Base-by-base conservation (phyloP, 1,284 basidiomycete species). In the Laetiporus sulphureus region DNA sequence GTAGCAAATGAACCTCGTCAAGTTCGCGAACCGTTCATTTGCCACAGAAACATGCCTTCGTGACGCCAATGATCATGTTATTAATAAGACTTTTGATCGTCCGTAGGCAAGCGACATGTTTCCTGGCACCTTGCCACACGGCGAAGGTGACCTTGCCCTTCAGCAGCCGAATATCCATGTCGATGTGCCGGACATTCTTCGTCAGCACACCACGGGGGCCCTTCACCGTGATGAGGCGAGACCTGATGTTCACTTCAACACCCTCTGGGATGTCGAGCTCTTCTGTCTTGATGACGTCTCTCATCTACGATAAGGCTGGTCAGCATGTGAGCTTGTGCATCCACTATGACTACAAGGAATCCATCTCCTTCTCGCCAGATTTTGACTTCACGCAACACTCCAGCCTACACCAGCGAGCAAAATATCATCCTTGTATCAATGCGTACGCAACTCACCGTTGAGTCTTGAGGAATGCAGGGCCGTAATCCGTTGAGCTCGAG, bases 41-140 rank as follows among this genome's bases (percentile, higher is more conserved):
- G 7, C 19, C 15, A 18, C 27, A 30, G 35, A 40, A n/a, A 59
- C 71, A 49, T 47, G 83, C 89, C 79, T 93, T 91, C 42, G 93
- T 98, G 49, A 97, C 93, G 57, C 94, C 95, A 57, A 75, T 94
- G 68, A 99, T 81, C 93, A 99, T 93, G 79, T 99, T 99, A 66
- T 80, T 81, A 59, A 99, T 94, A 58, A 93, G 68, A 56, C 88
- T 93, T 69, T 85, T 87, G 69, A 99, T 92, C 32, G 96, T 99
- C 59, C 93, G 83, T 56, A 99, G 75, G 75, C 94, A 97, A 46
- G 96, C 96, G 60, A 98, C 91, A 67, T 99, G 96, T 78, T 99
- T 99, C 66, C 96, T 86, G 54, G 80, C 88, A 53, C 91, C 96
- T 72, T 98, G 92, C 96, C 96, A 99, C 51, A 99, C 89, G 48